phyloP scores from a whole-genome alignment of 805 yeast species.

The Dipodascus geniculatus region DNA sequence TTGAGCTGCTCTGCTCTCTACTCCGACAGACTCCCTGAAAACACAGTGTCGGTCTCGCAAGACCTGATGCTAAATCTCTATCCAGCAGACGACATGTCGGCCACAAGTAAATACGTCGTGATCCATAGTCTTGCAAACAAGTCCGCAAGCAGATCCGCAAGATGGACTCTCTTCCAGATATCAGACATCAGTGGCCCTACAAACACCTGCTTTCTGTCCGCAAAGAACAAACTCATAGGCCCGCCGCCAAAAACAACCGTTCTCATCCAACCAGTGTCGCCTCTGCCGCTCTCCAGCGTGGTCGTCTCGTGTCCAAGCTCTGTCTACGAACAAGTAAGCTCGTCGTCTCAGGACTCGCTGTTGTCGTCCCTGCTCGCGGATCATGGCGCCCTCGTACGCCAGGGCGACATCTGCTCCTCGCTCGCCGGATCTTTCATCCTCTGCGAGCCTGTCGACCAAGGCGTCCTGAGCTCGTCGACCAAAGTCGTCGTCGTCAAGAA shows the following conservation, averaged over 20 bases:
- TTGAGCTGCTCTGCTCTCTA: neutral
- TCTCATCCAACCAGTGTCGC: slow-evolving; percentile 12
- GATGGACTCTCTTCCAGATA: neutral
- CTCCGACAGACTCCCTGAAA: neutral
- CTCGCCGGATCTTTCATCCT: slow-evolving; percentile 42
- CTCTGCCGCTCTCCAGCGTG: slow-evolving; percentile 25
- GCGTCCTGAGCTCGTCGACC: slow-evolving; percentile 36
- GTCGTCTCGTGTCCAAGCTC: slow-evolving; percentile 36
- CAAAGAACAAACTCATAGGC: slow-evolving; percentile 12
- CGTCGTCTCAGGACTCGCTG: slow-evolving; percentile 24
- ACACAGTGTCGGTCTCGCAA: neutral
- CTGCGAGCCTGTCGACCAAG: slow-evolving; percentile 70
- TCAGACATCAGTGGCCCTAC: neutral
- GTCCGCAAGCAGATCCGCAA: no score
- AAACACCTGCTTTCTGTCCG: slow-evolving; percentile 8
- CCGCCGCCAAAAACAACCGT: slow-evolving; percentile 9
- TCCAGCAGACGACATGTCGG: neutral
- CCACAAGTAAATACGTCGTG: neutral
- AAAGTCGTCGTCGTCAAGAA: slow-evolving; percentile 41
- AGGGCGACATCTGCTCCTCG: slow-evolving; percentile 32
- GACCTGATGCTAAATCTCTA: neutral
- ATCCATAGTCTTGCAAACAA: neutral
- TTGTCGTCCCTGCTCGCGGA: slow-evolving; percentile 2
- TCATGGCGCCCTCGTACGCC: slow-evolving; percentile 21
- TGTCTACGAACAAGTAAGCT: slow-evolving; percentile 33